phyloP scores from a whole-genome alignment of 768 basidiomycete species.

The Naganishia vishniacii region DNA sequence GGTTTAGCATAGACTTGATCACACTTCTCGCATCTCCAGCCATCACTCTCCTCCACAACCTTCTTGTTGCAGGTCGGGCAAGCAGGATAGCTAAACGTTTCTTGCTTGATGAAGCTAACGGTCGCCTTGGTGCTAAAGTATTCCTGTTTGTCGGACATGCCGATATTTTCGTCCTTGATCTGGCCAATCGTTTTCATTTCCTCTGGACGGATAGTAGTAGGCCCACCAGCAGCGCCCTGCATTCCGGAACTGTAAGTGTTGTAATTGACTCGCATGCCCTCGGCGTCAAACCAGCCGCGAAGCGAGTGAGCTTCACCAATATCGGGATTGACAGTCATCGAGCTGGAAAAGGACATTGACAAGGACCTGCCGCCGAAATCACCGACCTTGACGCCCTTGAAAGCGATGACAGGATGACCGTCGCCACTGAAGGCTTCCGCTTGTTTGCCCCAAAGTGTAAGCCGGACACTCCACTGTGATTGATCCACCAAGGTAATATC shows the following conservation, averaged over 20 bases:
- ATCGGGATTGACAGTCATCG: conserved; percentile 80
- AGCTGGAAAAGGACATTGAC: conserved; percentile 73
- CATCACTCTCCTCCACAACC: conserved; percentile 61
- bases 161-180: conserved; percentile 70
- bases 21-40: conserved; percentile 92
- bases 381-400: conserved; percentile 87
- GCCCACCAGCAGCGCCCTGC: conserved; percentile 40
- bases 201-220: conserved; percentile 61
- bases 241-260: conserved; percentile 61
- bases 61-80: conserved; percentile 92
- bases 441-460: conserved; percentile 94
- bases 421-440: conserved; percentile 70
- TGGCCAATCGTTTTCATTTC: conserved; percentile 70
- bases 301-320: conserved; percentile 80
- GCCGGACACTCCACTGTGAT: conserved; percentile 66
- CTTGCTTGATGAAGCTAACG: conserved; percentile 74
- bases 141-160: conserved; percentile 69
- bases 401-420: conserved; percentile 70
- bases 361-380: conserved; percentile 85
- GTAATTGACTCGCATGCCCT: conserved; percentile 63
- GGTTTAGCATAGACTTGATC: conserved; percentile 64
- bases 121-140: conserved; percentile 77
- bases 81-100: conserved; percentile 76
- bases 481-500: conserved; percentile 84
- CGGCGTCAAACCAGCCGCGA: conserved; percentile 84